A percentile compares a stretch with the other conserved stretches of the same genome.
Conservation (phyloP, 352 stramenopile genomes). For the Globisporangium spiculum region DNA sequence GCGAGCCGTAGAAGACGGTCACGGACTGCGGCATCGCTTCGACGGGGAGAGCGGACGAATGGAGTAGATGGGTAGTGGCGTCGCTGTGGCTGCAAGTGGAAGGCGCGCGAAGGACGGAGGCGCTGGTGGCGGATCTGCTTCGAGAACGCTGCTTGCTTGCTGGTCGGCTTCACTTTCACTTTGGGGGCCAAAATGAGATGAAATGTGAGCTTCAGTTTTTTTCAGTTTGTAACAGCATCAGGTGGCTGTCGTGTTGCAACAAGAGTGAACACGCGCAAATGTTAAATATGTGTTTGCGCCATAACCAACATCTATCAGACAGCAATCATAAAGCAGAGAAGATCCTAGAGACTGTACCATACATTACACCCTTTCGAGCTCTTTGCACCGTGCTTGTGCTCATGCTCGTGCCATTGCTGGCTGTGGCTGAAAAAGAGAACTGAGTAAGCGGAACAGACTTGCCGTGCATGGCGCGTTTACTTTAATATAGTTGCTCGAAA, state of each 20-base stretch:
- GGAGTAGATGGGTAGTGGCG: neutral
- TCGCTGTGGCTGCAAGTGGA: neutral
- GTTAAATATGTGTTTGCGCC: neutral
- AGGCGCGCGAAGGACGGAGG: neutral
- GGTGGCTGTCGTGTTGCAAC: neutral
- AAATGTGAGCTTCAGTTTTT: neutral
- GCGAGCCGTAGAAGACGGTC: conserved; percentile 79
- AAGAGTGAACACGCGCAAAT: neutral
- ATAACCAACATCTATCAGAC: neutral
- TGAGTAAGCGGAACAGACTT: too few relatives aligned
- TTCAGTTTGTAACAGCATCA: neutral
- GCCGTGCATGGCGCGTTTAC: too few relatives aligned
- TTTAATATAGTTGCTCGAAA: too few relatives aligned
- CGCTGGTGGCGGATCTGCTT: neutral
- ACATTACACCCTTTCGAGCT: neutral
- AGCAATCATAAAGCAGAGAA: neutral
- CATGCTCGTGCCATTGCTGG: too few relatives aligned
- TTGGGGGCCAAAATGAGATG: neutral
- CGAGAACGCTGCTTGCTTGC: neutral
- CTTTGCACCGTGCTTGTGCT: too few relatives aligned
- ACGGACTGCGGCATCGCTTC: conserved; percentile 25
- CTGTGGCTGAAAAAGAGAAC: too few relatives aligned
- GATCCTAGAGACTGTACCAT: neutral
- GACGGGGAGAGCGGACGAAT: neutral
- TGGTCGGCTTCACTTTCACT: neutral